These are phyloP conservation scores for Fusarium luffae DNA, from an alignment of 2,329 filamentous ascomycete genomes.

Conservation along the genomic window DNA sequence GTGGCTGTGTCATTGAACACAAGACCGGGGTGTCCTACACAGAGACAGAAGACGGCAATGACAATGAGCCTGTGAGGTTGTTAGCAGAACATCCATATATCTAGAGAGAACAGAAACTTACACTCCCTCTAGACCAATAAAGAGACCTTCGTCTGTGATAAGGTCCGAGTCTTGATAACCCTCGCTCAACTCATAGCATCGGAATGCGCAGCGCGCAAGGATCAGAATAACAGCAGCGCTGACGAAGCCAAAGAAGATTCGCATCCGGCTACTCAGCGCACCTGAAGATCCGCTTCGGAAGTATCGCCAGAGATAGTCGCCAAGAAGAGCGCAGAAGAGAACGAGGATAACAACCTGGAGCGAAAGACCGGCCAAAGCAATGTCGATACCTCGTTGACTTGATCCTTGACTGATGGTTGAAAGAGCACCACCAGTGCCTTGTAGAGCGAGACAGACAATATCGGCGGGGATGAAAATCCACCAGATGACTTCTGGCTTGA, in stretches of 20 bases:
- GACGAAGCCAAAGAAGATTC: conserved; percentile 63
- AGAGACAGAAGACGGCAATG: conserved; percentile 51
- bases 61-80: conserved; percentile 47
- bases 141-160: conserved; percentile 62
- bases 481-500: conserved; percentile 55
- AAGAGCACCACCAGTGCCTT: conserved; percentile 66
- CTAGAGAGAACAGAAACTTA: conserved; percentile 38
- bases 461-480: conserved; percentile 65
- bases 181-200: conserved; percentile 72
- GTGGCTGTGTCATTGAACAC: conserved; percentile 32
- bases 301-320: conserved; percentile 60
- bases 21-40: conserved; percentile 54
- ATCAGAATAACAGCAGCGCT: conserved; percentile 67
- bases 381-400: conserved; percentile 54
- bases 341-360: conserved; percentile 67
- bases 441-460: conserved; percentile 64
- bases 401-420: conserved; percentile 58
- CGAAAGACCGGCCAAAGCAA: conserved; percentile 63
- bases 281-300: conserved; percentile 37
- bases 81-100: background rate
- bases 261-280: conserved; percentile 40
- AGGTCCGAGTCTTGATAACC: conserved; percentile 67
- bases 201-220: conserved; percentile 69
- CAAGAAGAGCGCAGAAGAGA: conserved; percentile 61
- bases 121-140: conserved; percentile 66